Conservation (phyloP, 441 rosid species). For the Flueggea neowawraea region DNA sequence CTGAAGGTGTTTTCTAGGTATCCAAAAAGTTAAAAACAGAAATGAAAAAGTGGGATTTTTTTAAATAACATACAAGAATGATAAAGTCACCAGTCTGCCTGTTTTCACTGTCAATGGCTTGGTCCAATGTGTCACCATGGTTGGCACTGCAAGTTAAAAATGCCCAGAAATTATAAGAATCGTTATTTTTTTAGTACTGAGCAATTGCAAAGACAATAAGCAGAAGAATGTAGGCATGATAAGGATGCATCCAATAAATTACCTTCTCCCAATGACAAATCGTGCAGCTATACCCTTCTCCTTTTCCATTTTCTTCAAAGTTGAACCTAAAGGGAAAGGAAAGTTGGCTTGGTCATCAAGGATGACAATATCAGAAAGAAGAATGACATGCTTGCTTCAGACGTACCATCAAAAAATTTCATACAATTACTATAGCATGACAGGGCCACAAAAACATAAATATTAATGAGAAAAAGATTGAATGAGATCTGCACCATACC, state of each 20-base stretch:
- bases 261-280: conserved; percentile 93
- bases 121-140: conserved; percentile 78
- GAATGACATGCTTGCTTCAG: not conserved
- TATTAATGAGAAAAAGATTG: too few relatives aligned
- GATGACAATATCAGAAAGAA: conserved; percentile 1
- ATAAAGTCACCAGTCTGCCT: conserved; percentile 73
- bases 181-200: conserved; percentile 6
- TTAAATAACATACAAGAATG: conserved; percentile 64
- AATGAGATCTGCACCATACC: too few relatives aligned
- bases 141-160: conserved; percentile 54
- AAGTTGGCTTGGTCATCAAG: conserved; percentile 2
- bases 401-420: not conserved
- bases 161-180: conserved; percentile 3
- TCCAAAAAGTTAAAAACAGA: not conserved
- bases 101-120: conserved; percentile 68
- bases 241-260: conserved; percentile 3
- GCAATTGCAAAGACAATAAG: not conserved
- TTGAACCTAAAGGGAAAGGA: conserved; percentile 36
- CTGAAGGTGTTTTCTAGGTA: too few relatives aligned
- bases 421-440: not conserved
- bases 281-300: conserved; percentile 70
- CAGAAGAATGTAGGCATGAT: not conserved
- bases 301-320: conserved; percentile 54
- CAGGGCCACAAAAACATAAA: not conserved
- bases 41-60: too few relatives aligned